Evolutionary conservation across 306 rosid genomes (phyloP).

Genomic region (Cucumis hystrix): DNA sequence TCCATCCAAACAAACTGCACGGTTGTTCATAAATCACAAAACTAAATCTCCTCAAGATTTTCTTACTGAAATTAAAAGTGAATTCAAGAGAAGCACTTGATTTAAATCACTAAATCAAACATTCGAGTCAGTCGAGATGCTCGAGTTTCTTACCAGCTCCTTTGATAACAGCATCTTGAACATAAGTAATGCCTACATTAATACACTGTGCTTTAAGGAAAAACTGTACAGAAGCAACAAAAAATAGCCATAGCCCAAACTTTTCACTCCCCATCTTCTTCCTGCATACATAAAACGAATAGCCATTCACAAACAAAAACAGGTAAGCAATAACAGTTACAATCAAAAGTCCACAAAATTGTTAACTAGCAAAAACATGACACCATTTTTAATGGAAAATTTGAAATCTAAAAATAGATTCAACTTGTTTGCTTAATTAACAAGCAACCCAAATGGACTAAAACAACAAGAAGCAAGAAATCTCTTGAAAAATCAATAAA

Average conservation of each 20-base stretch:
- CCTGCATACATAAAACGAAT: conserved; percentile 26
- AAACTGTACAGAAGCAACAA: conserved; percentile 25
- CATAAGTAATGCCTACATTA: conserved; percentile 54
- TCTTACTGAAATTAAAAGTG: neutral
- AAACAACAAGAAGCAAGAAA: neutral
- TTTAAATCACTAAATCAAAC: neutral
- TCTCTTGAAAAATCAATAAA: neutral
- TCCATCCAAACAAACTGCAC: conserved; percentile 92
- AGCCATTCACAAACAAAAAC: conserved; percentile 1
- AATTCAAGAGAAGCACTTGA: neutral
- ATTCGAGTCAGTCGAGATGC: neutral
- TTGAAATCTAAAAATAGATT: neutral
- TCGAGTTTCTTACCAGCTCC: conserved; percentile 70
- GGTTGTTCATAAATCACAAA: conserved; percentile 10
- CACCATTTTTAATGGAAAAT: neutral
- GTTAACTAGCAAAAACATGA: neutral
- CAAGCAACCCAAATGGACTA: neutral
- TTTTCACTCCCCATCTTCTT: conserved; percentile 29
- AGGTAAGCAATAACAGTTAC: neutral
- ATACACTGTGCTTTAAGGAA: conserved; percentile 34
- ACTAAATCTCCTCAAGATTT: conserved; percentile 2
- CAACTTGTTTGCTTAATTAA: neutral
- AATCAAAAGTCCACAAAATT: neutral
- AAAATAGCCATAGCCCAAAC: conserved; percentile 28
- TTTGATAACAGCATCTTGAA: conserved; percentile 47